Evolutionary conservation across 2,329 filamentous ascomycete genomes (phyloP), one percentile per base, ranked within the genome.

Genomic region (Apiospora arundinis): DNA sequence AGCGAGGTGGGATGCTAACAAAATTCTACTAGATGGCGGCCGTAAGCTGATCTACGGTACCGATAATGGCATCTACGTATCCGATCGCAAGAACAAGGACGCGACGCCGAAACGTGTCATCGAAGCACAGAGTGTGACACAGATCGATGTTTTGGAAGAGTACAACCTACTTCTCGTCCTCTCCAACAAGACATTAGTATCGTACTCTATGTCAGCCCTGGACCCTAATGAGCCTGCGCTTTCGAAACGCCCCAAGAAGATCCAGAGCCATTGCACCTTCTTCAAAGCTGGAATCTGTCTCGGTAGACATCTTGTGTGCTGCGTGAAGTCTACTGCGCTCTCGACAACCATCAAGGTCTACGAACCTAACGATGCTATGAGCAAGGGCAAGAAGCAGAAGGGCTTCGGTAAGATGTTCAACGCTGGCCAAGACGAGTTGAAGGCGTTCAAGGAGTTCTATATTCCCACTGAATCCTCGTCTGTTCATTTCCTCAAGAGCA

Each of bases 341-440:
- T 97, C 94, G 69, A 97, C 94, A 18, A 98, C 95, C 1, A 97
- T 99, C 86, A 98, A 98, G 83, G 96, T 98, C n/a, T 98, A 94
- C 82, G 95, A 99, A 83, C 96, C 96, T 0, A 97, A 97, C 83
- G 96, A 98, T 80, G 93, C 94, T 73, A 92, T 97, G 87, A 92
- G 93, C 70, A 96, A 95, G 85, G 94, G 93, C 72, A 97, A 96
- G 86, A 98, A 97, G 85, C 97, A 97, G 80, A 96, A 95, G 78
- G 95, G 96, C 23, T 92, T 99, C 72, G 92, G 93, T 75, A 97
- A 97, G 84, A 97, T 99, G 91, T 95, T 99, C 83, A 94, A 94
- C 73, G 92, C 86, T 69, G 94, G 95, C 11, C 95, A 98, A 81
- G 96, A 99, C 81, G 94, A 97, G 76, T 89, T 99, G 74, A 97